These are phyloP conservation scores for Penicillium coprophilum DNA, from an alignment of 495 filamentous ascomycete genomes.

Conservation along the genomic window DNA sequence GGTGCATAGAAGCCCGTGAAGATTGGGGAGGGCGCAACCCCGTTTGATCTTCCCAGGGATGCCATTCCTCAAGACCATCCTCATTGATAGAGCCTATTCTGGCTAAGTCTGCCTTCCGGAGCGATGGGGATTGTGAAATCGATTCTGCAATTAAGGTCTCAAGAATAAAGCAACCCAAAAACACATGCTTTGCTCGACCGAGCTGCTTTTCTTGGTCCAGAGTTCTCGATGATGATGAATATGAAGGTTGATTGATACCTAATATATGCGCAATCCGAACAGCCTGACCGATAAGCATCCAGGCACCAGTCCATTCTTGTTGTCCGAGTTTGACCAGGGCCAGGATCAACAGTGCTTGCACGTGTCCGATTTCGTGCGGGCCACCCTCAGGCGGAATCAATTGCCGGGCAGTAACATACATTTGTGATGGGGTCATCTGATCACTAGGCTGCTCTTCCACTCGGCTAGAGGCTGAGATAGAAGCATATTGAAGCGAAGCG, in stretches of 20 bases:
- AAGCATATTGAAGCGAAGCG: constrained; percentile 49
- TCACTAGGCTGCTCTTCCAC: constrained; percentile 18
- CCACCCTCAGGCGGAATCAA: constrained; percentile 59
- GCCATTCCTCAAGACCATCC: constrained; percentile 70
- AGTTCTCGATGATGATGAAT: constrained; percentile 9
- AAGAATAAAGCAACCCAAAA: constrained; percentile 62
- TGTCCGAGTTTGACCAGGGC: constrained; percentile 58
- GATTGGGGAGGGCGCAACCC: constrained; percentile 32
- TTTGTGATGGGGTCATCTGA: constrained; percentile 27
- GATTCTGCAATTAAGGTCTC: constrained; percentile 61
- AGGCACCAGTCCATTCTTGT: constrained; percentile 52
- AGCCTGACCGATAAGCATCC: constrained; percentile 62
- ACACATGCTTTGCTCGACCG: constrained; percentile 49
- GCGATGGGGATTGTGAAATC: constrained; percentile 49
- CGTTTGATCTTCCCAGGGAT: constrained; percentile 59
- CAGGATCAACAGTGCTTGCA: constrained; percentile 62
- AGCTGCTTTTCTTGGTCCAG: constrained; percentile 25
- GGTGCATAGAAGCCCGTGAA: constrained; percentile 39
- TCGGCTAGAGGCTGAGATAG: constrained; percentile 39
- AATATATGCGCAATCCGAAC: constrained; percentile 54
- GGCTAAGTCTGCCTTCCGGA: constrained; percentile 49
- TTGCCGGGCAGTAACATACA: constrained; percentile 55
- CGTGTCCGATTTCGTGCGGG: constrained; percentile 55
- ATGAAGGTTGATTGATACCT: constrained; percentile 33
- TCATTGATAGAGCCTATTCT: constrained; percentile 50